Percentiles rank a stretch among this genome's conserved stretches.
Evolutionary conservation across 352 stramenopile species (phyloP).

Genomic region (Phytophthora quininea): DNA sequence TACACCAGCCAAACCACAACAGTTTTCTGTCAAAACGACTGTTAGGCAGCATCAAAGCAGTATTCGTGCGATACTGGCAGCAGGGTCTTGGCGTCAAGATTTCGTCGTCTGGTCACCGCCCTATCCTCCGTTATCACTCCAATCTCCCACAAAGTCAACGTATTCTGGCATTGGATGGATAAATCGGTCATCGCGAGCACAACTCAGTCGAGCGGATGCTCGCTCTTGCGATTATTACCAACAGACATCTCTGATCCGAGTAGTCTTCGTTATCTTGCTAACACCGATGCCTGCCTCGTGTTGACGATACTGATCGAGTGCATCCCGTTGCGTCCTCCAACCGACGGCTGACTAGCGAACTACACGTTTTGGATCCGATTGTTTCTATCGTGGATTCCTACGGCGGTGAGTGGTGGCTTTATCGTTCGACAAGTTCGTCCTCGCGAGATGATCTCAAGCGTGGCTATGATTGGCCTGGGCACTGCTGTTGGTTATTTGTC

Average conservation of each 20-base stretch:
- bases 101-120: background rate
- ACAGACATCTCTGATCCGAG: background rate
- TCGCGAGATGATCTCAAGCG: background rate
- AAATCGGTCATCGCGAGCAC: background rate
- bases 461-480: background rate
- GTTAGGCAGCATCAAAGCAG: too few species aligned
- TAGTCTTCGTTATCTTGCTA: background rate
- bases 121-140: background rate
- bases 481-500: background rate
- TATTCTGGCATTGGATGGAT: background rate
- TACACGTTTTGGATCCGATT: background rate
- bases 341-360: background rate
- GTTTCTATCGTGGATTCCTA: background rate
- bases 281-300: background rate
- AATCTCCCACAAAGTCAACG: background rate
- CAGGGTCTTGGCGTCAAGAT: background rate
- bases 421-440: background rate
- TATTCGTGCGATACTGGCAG: conserved; percentile 22
- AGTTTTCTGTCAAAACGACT: too few species aligned
- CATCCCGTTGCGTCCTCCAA: background rate
- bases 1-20: too few species aligned
- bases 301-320: background rate
- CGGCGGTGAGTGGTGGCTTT: background rate
- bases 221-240: background rate
- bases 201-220: background rate